Evolutionary conservation across 1,284 basidiomycete genomes (phyloP).

Genomic region (Cryptococcus sp.): DNA sequence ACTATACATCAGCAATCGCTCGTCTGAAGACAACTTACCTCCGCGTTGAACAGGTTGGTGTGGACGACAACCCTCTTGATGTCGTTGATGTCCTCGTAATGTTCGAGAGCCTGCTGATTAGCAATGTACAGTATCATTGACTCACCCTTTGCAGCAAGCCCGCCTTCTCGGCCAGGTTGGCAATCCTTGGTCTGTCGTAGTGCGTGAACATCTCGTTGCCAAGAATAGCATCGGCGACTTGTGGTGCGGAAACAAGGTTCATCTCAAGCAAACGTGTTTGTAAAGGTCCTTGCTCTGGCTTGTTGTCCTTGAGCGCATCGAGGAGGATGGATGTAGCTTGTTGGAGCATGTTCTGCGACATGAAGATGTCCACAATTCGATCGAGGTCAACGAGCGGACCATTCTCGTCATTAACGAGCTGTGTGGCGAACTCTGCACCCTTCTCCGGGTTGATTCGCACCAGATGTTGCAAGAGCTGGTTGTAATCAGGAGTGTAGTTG

Average conservation of each 20-base stretch:
- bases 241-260: slow-evolving; percentile 96
- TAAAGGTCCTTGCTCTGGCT: slow-evolving; percentile 92
- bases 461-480: slow-evolving; percentile 92
- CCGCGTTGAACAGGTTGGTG: slow-evolving; percentile 79
- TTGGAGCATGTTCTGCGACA: slow-evolving; percentile 99
- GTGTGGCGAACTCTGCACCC: slow-evolving; percentile 96
- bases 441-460: slow-evolving; percentile 97
- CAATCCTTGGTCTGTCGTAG: slow-evolving; percentile 94
- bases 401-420: slow-evolving; percentile 88
- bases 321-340: slow-evolving; percentile 97
- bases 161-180: slow-evolving; percentile 98
- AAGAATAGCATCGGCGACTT: slow-evolving; percentile 98
- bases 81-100: slow-evolving; percentile 95
- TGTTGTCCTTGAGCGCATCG: slow-evolving; percentile 99
- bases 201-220: slow-evolving; percentile 99
- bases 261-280: slow-evolving; percentile 98
- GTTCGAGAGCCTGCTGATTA: slow-evolving; percentile 78
- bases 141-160: slow-evolving; percentile 86
- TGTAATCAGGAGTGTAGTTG: slow-evolving; percentile 90
- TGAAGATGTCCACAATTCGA: slow-evolving; percentile 96
- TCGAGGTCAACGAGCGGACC: slow-evolving; percentile 95
- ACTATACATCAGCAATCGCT: slow-evolving; percentile 56
- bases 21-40: slow-evolving; percentile 58
- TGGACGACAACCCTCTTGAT: slow-evolving; percentile 99
- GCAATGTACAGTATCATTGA: slow-evolving; percentile 13